phyloP scores from a whole-genome alignment of 169 alveolate genomes.

The Fabrea salina region DNA sequence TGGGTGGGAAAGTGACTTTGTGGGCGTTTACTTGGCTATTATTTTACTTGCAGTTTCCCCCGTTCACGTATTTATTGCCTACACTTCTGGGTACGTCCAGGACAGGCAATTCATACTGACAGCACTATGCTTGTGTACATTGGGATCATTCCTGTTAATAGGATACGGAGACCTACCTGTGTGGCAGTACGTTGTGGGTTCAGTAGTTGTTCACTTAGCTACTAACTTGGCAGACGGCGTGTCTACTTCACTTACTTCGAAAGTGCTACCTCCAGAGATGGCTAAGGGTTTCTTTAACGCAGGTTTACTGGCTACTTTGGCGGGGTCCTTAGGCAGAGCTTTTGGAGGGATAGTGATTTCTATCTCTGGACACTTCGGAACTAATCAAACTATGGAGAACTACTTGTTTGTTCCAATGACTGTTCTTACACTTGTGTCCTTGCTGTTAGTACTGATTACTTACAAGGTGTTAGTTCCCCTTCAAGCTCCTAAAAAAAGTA shows the following conservation, averaged over 20 bases:
- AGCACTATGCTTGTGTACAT: not conserved
- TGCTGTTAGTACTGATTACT: not conserved
- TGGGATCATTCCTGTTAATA: slow-evolving; percentile 9
- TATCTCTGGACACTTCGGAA: not conserved
- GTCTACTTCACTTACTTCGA: slow-evolving; percentile 38
- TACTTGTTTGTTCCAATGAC: not conserved
- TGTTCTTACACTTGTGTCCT: not conserved
- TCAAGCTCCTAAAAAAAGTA: too few relatives aligned
- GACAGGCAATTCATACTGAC: not conserved
- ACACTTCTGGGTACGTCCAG: not conserved
- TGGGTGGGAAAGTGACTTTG: slow-evolving; percentile 27
- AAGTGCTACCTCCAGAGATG: slow-evolving; percentile 34
- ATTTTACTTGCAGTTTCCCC: not conserved
- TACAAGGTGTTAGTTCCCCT: not conserved
- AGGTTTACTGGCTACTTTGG: slow-evolving; percentile 41
- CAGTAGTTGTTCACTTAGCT: not conserved
- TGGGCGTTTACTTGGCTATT: slow-evolving; percentile 34
- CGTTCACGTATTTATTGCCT: not conserved
- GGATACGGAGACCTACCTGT: not conserved
- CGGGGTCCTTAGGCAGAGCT: slow-evolving; percentile 34
- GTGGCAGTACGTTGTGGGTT: slow-evolving; percentile 24
- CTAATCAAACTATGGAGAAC: not conserved
- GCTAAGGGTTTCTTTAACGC: slow-evolving; percentile 38
- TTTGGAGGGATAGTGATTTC: slow-evolving; percentile 9
- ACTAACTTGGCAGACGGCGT: slow-evolving; percentile 33